These are phyloP conservation scores for Diaporthe velutina DNA, from an alignment of 2,329 filamentous ascomycete genomes.

Conservation along the genomic window DNA sequence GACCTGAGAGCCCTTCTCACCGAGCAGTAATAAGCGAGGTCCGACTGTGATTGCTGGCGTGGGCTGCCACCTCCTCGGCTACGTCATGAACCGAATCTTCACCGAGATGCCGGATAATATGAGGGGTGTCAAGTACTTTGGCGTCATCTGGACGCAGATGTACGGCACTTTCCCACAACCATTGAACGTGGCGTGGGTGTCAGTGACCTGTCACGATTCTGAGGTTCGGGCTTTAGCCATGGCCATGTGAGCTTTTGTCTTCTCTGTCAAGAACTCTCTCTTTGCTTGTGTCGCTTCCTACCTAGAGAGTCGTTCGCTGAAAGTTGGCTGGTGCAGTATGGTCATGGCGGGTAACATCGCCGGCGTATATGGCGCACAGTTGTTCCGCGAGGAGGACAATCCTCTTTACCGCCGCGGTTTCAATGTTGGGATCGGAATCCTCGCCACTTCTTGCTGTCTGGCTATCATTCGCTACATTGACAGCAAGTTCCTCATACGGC, in stretches of 20 bases:
- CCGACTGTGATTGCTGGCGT: constrained; percentile 8
- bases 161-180: constrained; percentile 10
- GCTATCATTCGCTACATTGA: constrained; percentile 1
- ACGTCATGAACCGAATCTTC: constrained; percentile 4
- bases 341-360: constrained; percentile 13
- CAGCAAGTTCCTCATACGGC: neutral
- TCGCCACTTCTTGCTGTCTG: neutral
- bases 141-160: constrained; percentile 10
- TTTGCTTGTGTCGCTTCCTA: neutral
- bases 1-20: neutral
- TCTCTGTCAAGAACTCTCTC: neutral
- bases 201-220: constrained; percentile 2
- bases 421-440: neutral
- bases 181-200: neutral
- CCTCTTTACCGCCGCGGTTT: neutral
- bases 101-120: neutral
- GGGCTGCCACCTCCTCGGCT: constrained; percentile 6
- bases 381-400: constrained; percentile 3
- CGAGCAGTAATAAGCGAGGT: constrained; percentile 2
- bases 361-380: neutral
- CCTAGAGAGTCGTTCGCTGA: neutral
- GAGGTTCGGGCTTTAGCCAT: constrained; percentile 7
- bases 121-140: constrained; percentile 2
- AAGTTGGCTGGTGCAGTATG: neutral
- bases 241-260: neutral